Conservation (phyloP, 2,329 filamentous ascomycete genomes). For the Colletotrichum acutatum region DNA sequence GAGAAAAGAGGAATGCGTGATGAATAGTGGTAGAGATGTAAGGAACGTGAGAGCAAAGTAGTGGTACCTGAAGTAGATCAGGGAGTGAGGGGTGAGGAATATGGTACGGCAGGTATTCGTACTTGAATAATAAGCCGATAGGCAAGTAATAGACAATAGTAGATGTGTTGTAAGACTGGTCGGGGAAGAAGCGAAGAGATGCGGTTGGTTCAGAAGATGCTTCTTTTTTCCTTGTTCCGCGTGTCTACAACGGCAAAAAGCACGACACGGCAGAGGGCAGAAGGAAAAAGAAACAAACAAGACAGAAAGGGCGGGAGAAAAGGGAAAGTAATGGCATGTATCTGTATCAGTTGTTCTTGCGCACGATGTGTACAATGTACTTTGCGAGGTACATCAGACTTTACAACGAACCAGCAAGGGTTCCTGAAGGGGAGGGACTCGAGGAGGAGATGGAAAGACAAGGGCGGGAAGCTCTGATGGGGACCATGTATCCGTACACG, state of each 20-base stretch:
- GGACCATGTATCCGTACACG: neutral
- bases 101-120: neutral
- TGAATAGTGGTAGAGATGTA: slow-evolving; percentile 1
- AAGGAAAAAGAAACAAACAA: slow-evolving; percentile 10
- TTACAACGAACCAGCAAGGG: neutral
- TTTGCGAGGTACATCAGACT: neutral
- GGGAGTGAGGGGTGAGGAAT: neutral
- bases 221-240: neutral
- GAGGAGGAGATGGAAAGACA: neutral
- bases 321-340: slow-evolving; percentile 33
- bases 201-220: neutral
- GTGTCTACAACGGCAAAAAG: slow-evolving; percentile 16
- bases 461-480: neutral
- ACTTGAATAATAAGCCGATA: neutral
- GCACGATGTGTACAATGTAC: slow-evolving; percentile 13
- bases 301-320: slow-evolving; percentile 22
- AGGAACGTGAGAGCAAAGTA: slow-evolving; percentile 20
- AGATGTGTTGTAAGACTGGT: neutral
- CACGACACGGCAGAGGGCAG: neutral
- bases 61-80: slow-evolving; percentile 8
- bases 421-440: neutral
- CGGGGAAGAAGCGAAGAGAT: slow-evolving; percentile 12
- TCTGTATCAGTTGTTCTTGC: slow-evolving; percentile 9
- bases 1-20: slow-evolving; percentile 13
- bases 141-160: too few species aligned